These are phyloP conservation scores for Plicaturopsis crispa DNA, from an alignment of 768 basidiomycete genomes.

Conservation along the genomic window DNA sequence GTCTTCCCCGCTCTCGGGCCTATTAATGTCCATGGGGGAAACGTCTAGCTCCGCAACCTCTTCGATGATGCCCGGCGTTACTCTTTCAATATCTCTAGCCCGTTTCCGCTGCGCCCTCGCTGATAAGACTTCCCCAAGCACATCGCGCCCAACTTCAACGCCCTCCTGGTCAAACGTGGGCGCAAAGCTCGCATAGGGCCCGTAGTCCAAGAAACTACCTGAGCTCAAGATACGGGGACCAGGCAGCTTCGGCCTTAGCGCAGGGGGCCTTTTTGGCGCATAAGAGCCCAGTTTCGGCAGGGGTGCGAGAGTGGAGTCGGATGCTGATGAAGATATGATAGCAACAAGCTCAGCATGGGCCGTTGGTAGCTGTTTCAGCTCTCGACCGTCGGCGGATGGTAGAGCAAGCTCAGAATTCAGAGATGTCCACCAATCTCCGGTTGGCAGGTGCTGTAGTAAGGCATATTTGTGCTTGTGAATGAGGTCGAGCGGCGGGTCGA, in stretches of 20 bases:
- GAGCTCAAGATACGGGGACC: constrained; percentile 49
- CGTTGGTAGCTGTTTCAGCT: constrained; percentile 45
- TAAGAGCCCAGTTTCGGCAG: constrained; percentile 54
- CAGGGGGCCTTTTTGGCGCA: constrained; percentile 31
- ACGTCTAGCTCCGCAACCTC: constrained; percentile 13
- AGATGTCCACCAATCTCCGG: constrained; percentile 76
- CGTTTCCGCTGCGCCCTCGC: constrained; percentile 35
- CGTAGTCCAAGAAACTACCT: constrained; percentile 75
- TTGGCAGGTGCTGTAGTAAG: constrained; percentile 71
- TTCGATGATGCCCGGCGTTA: constrained; percentile 16
- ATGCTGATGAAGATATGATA: constrained; percentile 54
- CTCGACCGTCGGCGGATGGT: constrained; percentile 25
- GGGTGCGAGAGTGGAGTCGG: constrained; percentile 19
- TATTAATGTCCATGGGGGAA: constrained; percentile 8
- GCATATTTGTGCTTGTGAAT: constrained; percentile 50
- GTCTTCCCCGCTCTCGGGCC: too few relatives aligned
- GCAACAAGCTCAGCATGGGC: constrained; percentile 73
- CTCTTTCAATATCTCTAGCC: constrained; percentile 20
- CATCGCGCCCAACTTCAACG: constrained; percentile 55
- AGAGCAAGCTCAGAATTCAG: constrained; percentile 39
- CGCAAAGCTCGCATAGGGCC: constrained; percentile 67
- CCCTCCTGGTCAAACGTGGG: constrained; percentile 75
- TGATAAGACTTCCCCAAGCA: constrained; percentile 54
- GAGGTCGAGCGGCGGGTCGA: constrained; percentile 11
- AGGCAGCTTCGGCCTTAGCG: constrained; percentile 33